A percentile compares a stretch with the other conserved stretches of the same genome.
Conservation (phyloP, 2,329 filamentous ascomycete species). For the Aureobasidium sp. region DNA sequence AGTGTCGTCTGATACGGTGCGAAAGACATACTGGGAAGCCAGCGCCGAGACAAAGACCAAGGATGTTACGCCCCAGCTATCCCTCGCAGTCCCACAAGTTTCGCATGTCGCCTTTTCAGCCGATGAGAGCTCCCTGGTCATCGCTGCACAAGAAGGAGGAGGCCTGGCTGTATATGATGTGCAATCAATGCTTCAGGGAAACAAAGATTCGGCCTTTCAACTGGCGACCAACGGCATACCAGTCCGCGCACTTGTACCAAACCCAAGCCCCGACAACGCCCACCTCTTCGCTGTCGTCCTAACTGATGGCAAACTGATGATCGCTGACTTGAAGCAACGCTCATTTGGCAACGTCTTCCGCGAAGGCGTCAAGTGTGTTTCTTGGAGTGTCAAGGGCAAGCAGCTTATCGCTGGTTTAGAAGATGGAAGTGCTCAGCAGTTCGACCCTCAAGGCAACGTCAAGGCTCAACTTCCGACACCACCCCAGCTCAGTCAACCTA, state of each 20-base stretch:
- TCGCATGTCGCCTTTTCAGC: conserved; percentile 87
- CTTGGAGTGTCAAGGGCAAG: conserved; percentile 91
- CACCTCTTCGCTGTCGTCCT: conserved; percentile 77
- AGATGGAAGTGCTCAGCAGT: conserved; percentile 73
- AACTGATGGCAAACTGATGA: conserved; percentile 68
- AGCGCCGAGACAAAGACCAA: conserved; percentile 58
- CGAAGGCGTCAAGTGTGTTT: conserved; percentile 69
- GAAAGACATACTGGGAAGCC: conserved; percentile 56
- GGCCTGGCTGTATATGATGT: conserved; percentile 80
- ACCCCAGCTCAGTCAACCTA: conserved; percentile 52
- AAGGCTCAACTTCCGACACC: conserved; percentile 77
- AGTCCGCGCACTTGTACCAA: conserved; percentile 69
- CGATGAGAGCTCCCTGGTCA: conserved; percentile 77
- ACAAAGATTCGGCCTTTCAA: conserved; percentile 63
- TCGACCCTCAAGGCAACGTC: conserved; percentile 71
- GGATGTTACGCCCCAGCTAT: conserved; percentile 65
- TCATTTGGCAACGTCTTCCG: conserved; percentile 58
- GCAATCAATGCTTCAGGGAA: conserved; percentile 57
- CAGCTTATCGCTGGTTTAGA: conserved; percentile 81
- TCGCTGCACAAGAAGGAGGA: conserved; percentile 74
- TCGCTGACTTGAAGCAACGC: conserved; percentile 70
- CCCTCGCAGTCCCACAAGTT: conserved; percentile 66
- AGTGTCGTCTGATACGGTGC: conserved; percentile 67
- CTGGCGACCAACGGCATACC: conserved; percentile 68
- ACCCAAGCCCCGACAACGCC: conserved; percentile 66